These are phyloP conservation scores for Tremellales sp. DNA, from an alignment of 1,284 basidiomycete genomes.

Conservation along the genomic window DNA sequence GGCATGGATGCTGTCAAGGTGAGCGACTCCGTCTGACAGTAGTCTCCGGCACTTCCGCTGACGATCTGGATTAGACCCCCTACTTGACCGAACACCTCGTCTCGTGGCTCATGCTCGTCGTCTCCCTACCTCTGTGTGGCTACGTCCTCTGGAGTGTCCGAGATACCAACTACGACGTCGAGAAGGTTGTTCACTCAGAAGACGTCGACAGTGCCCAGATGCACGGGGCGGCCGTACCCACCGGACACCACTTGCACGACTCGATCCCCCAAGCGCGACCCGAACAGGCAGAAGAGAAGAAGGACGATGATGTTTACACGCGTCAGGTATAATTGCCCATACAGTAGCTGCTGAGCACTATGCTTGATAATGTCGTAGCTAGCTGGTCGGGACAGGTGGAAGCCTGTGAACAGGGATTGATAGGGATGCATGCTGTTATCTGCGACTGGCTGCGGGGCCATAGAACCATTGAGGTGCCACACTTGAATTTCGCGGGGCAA, in stretches of 20 bases:
- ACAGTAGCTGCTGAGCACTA: too few relatives aligned
- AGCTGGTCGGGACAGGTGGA: too few relatives aligned
- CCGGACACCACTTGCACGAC: constrained; percentile 21
- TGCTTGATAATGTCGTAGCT: too few relatives aligned
- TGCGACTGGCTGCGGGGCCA: too few relatives aligned
- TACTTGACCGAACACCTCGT: constrained; percentile 39
- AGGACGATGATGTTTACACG: background rate
- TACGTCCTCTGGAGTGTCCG: constrained; percentile 25
- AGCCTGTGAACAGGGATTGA: too few relatives aligned
- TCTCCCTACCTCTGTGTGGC: constrained; percentile 31
- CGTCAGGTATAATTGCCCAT: too few relatives aligned
- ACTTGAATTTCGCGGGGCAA: too few relatives aligned
- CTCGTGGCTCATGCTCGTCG: constrained; percentile 32
- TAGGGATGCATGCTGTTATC: too few relatives aligned
- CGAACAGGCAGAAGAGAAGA: background rate
- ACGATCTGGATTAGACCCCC: constrained; percentile 19
- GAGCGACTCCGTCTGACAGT: constrained; percentile 2
- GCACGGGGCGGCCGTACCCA: constrained; percentile 26
- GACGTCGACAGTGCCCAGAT: constrained; percentile 20
- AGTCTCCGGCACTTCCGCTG: background rate
- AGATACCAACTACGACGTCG: constrained; percentile 35
- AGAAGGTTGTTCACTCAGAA: constrained; percentile 29
- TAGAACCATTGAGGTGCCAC: too few relatives aligned
- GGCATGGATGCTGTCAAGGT: constrained; percentile 53
- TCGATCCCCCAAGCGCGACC: background rate